phyloP scores from a whole-genome alignment of 306 rosid genomes.

The Ziziphus jujuba region DNA sequence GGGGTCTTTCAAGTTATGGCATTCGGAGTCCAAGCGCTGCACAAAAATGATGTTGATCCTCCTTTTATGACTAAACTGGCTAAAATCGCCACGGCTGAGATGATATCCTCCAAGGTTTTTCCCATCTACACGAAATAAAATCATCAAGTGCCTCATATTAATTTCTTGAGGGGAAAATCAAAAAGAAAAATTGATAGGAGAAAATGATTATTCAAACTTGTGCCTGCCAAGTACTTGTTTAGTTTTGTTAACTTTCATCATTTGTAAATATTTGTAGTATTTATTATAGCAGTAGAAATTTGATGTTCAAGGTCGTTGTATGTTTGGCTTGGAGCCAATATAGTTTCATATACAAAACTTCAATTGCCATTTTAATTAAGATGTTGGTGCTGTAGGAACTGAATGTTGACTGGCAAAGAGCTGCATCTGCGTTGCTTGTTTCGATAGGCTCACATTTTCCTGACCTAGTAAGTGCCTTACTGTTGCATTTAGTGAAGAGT shows the following conservation, averaged over 20 bases:
- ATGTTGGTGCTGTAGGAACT: conserved; percentile 60
- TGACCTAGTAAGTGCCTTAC: conserved; percentile 69
- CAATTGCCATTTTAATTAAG: conserved; percentile 15
- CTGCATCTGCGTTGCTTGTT: conserved; percentile 86
- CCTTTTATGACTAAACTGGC: conserved; percentile 82
- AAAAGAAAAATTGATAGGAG: too few relatives aligned
- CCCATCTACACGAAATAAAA: neutral
- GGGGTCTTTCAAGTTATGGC: conserved; percentile 96
- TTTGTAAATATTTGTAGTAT: too few relatives aligned
- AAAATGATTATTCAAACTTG: too few relatives aligned
- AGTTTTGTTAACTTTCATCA: too few relatives aligned
- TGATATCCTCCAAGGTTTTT: conserved; percentile 83
- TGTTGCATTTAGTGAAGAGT: too few relatives aligned
- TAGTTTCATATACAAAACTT: neutral
- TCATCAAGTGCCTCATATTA: too few relatives aligned
- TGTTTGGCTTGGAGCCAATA: neutral
- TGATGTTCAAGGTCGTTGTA: too few relatives aligned
- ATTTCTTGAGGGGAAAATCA: too few relatives aligned
- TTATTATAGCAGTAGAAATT: too few relatives aligned
- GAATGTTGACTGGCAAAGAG: conserved; percentile 89
- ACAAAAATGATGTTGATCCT: conserved; percentile 60
- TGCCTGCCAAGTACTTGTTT: too few relatives aligned
- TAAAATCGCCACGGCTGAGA: conserved; percentile 86
- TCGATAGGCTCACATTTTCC: conserved; percentile 90
- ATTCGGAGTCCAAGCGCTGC: conserved; percentile 75